phyloP scores from a whole-genome alignment of 1,139 yeast genomes.

The Blastobotrys apis region DNA sequence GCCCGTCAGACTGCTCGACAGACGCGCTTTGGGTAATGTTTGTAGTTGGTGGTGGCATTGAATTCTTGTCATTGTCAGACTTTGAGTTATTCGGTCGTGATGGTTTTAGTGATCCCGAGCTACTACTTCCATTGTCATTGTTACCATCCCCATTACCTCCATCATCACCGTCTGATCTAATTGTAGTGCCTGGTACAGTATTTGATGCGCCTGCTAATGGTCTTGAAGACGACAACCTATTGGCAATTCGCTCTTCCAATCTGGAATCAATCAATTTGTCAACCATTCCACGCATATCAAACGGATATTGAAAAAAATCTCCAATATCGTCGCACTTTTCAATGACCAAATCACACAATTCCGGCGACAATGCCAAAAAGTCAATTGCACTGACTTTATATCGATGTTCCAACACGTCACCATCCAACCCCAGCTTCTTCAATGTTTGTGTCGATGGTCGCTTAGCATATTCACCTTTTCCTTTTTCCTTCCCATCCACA shows the following conservation, averaged over 20 bases:
- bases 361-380: conserved; percentile 13
- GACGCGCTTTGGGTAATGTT: too few species aligned
- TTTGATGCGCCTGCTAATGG: neutral
- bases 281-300: conserved; percentile 7
- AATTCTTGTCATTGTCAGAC: too few species aligned
- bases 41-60: too few species aligned
- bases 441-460: neutral
- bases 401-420: conserved; percentile 8
- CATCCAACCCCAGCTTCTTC: conserved; percentile 6
- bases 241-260: too few species aligned
- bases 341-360: conserved; percentile 11
- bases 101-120: too few species aligned
- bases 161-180: neutral
- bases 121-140: neutral
- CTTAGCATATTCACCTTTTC: neutral
- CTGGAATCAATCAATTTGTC: conserved; percentile 6
- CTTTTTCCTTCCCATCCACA: conserved; percentile 2
- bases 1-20: too few species aligned
- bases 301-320: conserved; percentile 13
- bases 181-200: neutral
- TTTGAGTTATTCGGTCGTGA: too few species aligned
- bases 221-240: too few species aligned
- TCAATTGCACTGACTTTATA: conserved; percentile 12
- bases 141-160: neutral
- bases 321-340: conserved; percentile 2